Base-by-base conservation (phyloP, 306 rosid species). In the Medicago truncatula region DNA sequence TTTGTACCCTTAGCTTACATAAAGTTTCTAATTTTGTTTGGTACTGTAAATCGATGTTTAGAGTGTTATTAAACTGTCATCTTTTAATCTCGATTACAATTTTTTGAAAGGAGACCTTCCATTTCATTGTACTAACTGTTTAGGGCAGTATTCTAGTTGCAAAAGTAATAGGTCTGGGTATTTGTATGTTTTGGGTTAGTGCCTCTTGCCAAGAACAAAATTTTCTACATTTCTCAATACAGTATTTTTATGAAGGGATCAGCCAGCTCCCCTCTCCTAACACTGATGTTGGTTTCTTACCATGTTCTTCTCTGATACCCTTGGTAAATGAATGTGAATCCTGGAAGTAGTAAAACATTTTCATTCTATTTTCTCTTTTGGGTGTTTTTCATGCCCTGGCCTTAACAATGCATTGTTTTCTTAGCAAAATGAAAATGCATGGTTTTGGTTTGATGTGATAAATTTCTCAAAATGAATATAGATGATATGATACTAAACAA, bases 291-390 rank as follows among this genome's bases (percentile, higher is more conserved):
- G 56, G 58, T 53, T 53, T 57, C 21, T 34, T 53, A 50, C 39
- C 9, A 25, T 21, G 43, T 6, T 40, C 54, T 47, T 62, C 65
- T 76, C 44, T 53, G 20, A 16, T 44, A 23, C 25, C 68, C 61
- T 75, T 54, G 25, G 34, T 56, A 49, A 76, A 70, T 54, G 68
- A 71, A 56, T 73, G 23, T 28, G 67, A 16, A 47, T 56, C 73
- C 64, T 70, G 23, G n/a, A 81, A 63, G 61, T 18, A 68, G 40
- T 70, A 81, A 76, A 54, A 41, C 70, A 13, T 36, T 81, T 76
- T 18, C 23, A 60, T 60, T 28, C 40, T 39, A 52, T 20, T 18
- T 18, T 54, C 31, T 18, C 28, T 20, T 54, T 20, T 54, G 7
- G 61, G 7, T 20, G 10, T 18, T 18, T 56, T 20, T 56, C 61